phyloP scores from a whole-genome alignment of 2,329 filamentous ascomycete species.

The Elsinoe perseae region DNA sequence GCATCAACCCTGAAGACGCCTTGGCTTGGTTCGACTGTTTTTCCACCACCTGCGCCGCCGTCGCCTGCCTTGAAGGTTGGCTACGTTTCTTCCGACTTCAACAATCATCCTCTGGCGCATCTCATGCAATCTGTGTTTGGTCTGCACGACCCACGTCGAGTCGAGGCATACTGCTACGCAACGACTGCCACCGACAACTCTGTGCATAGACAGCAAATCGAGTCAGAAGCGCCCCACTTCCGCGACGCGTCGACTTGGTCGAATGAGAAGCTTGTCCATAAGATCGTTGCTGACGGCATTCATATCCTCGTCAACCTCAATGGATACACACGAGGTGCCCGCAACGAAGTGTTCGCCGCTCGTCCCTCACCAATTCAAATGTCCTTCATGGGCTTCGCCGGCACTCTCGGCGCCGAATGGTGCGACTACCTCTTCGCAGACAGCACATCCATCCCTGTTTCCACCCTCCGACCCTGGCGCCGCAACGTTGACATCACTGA shows the following conservation, averaged over 20 bases:
- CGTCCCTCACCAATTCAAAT: conserved; percentile 93
- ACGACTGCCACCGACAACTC: conserved; percentile 89
- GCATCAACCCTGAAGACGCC: conserved; percentile 77
- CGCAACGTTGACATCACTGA: conserved; percentile 69
- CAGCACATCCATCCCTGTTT: conserved; percentile 71
- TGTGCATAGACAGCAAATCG: conserved; percentile 82
- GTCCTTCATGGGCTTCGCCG: conserved; percentile 99
- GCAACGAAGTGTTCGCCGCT: conserved; percentile 94
- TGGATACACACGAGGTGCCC: conserved; percentile 91
- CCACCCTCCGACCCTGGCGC: conserved; percentile 72
- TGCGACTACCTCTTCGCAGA: conserved; percentile 96
- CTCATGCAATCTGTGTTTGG: conserved; percentile 99
- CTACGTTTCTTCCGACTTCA: conserved; percentile 97
- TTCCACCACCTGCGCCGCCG: conserved; percentile 76
- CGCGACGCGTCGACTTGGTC: conserved; percentile 81
- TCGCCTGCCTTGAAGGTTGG: conserved; percentile 79
- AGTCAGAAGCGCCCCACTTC: conserved; percentile 85
- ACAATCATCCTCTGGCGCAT: conserved; percentile 94
- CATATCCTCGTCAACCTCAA: conserved; percentile 98
- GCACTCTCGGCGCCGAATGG: conserved; percentile 93
- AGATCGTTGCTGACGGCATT: conserved; percentile 80
- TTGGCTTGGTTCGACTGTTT: conserved; percentile 77
- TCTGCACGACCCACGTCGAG: conserved; percentile 64
- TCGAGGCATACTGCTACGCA: conserved; percentile 88
- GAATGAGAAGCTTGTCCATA: conserved; percentile 71